Evolutionary conservation across 2,329 filamentous ascomycete species (phyloP).

Genomic region (Pseudocercospora cruenta): DNA sequence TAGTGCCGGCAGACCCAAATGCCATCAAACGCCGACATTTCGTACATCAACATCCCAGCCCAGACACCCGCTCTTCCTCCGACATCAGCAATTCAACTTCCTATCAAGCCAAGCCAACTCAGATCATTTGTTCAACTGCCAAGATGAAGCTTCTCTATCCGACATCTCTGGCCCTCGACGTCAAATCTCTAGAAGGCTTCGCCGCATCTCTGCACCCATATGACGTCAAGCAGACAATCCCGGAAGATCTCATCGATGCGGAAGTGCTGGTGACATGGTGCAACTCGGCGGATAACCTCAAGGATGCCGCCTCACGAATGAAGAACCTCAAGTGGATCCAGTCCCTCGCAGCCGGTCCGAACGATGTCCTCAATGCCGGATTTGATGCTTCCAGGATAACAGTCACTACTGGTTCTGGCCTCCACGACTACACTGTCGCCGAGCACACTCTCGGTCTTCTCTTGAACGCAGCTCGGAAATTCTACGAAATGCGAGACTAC

Average conservation of each 20-base stretch:
- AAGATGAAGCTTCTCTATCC: slow-evolving; percentile 70
- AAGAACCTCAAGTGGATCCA: slow-evolving; percentile 67
- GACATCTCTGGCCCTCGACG: slow-evolving; percentile 63
- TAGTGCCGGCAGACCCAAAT: slow-evolving; percentile 2
- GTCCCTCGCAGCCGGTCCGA: slow-evolving; percentile 67
- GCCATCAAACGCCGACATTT: slow-evolving; percentile 14
- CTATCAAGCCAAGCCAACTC: not conserved
- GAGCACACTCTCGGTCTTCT: slow-evolving; percentile 66
- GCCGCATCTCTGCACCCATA: slow-evolving; percentile 61
- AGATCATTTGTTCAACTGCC: slow-evolving; percentile 2
- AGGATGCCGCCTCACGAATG: slow-evolving; percentile 59
- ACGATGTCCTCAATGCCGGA: slow-evolving; percentile 65
- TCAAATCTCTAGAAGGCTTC: slow-evolving; percentile 61
- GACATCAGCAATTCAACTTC: not conserved
- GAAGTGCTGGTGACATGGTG: slow-evolving; percentile 65
- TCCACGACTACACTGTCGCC: slow-evolving; percentile 67
- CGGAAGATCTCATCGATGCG: slow-evolving; percentile 62
- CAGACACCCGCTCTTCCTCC: slow-evolving; percentile 1
- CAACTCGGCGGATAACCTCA: slow-evolving; percentile 62
- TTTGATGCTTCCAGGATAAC: slow-evolving; percentile 57
- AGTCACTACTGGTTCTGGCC: slow-evolving; percentile 65
- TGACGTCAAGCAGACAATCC: slow-evolving; percentile 60
- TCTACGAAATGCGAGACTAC: slow-evolving; percentile 66
- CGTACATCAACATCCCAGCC: not conserved
- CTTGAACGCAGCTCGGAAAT: slow-evolving; percentile 59